Evolutionary conservation across 768 basidiomycete species (phyloP).

Genomic region (Cyathus striatus): DNA sequence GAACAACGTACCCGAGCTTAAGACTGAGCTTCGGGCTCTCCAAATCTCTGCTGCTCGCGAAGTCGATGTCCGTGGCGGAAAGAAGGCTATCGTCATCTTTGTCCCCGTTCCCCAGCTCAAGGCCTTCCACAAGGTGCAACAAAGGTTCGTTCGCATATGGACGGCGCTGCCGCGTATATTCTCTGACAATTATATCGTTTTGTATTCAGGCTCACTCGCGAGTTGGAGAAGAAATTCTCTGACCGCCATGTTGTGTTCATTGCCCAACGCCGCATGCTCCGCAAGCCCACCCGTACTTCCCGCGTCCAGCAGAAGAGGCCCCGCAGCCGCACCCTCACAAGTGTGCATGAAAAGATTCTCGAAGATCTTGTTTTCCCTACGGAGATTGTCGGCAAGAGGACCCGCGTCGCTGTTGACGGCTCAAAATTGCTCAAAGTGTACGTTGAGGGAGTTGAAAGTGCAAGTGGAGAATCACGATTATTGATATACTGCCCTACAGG

Average conservation of each 20-base stretch:
- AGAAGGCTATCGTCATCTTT: constrained; percentile 98
- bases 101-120: constrained; percentile 96
- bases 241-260: constrained; percentile 99
- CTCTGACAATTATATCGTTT: no score
- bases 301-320: constrained; percentile 95
- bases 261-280: constrained; percentile 97
- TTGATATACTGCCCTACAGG: constrained; percentile 41
- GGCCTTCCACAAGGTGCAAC: constrained; percentile 98
- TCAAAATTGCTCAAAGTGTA: constrained; percentile 97
- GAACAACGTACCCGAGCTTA: constrained; percentile 97
- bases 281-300: constrained; percentile 92
- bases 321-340: constrained; percentile 93
- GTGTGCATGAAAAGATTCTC: constrained; percentile 96
- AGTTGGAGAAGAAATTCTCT: constrained; percentile 99
- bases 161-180: no score
- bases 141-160: constrained; percentile 53
- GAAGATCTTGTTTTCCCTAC: constrained; percentile 99
- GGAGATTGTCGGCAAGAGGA: constrained; percentile 98
- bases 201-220: constrained; percentile 92
- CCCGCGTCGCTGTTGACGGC: constrained; percentile 89
- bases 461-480: constrained; percentile 6
- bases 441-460: constrained; percentile 29
- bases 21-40: constrained; percentile 89
- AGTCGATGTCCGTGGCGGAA: constrained; percentile 98
- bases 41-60: constrained; percentile 99